Base-by-base conservation (phyloP, 306 rosid genomes). In the Cicer bijugum region DNA sequence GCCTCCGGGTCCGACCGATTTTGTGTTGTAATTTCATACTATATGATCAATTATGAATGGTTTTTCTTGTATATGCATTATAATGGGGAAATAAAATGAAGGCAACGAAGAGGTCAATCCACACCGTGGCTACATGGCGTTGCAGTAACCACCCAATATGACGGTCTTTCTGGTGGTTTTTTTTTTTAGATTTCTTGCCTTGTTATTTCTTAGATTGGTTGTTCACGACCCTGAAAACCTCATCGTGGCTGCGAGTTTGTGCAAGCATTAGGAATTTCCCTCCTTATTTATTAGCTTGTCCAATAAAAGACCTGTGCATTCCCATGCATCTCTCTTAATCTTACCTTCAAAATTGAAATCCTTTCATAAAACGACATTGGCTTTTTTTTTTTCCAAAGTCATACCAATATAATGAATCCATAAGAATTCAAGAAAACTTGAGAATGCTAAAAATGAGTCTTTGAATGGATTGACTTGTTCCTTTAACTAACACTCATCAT, bases 161-260 rank as follows among this genome's bases (percentile, higher is more conserved):
- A 90, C 84, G 82, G 90, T 74, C 11, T 84, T 90, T 75, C 73
- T 90, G 3, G 90, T 83, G 1, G 75, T 84, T 15, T 61, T 78
- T 43, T 43, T 76, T 76, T 79, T 0, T n/a, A 85, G 80, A 14
- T 43, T 90, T 8, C 20, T 52, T 1, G 85, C 92, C 7, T 74
- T 86, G 60, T 62, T 85, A 51, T 74, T 83, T 59, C 84, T 90
- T 64, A 77, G 90, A 35, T 76, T 85, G 74, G 82, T 84, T 17
- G 88, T 90, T 56, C 89, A 86, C 76, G 88, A 88, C 77, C 96
- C 88, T 66, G 88, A 86, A 58, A 90, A 63, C 38, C 91, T 90
- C 70, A 86, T 88, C 47, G 86, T 85, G 10, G 89, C 88, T 1
- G 85, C 92, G 91, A 88, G 89, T 85, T 86, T 69, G 88, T 86